Evolutionary conservation across 2,329 filamentous ascomycete species (phyloP).

Genomic region (Zymoseptoria passerinii): DNA sequence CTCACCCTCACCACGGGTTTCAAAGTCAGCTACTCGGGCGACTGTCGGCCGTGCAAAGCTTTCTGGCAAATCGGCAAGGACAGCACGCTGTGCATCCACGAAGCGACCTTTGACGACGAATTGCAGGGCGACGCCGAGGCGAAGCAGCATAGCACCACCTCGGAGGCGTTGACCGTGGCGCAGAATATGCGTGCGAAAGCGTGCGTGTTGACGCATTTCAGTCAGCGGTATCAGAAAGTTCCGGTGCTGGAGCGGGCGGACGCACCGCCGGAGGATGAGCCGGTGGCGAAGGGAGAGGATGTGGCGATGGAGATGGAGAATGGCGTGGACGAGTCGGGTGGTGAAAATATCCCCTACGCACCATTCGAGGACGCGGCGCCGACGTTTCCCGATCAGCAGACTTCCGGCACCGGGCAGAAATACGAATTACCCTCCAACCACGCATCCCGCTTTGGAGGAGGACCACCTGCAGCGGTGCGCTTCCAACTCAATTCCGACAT

Average conservation of each 20-base stretch:
- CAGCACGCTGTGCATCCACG: constrained; percentile 81
- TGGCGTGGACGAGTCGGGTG: constrained; percentile 13
- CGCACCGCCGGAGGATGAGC: constrained; percentile 23
- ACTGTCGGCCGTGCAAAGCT: constrained; percentile 67
- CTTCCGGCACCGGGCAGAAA: constrained; percentile 12
- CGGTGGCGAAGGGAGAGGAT: constrained; percentile 7
- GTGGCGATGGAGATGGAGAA: constrained; percentile 5
- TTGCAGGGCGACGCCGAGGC: constrained; percentile 66
- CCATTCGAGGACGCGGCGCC: constrained; percentile 18
- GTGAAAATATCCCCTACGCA: constrained; percentile 20
- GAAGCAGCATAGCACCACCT: constrained; percentile 86
- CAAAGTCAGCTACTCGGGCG: constrained; percentile 86
- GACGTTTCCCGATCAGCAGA: constrained; percentile 17
- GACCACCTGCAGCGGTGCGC: constrained; percentile 19
- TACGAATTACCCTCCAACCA: constrained; percentile 16
- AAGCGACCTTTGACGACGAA: constrained; percentile 92
- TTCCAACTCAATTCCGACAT: constrained; percentile 43
- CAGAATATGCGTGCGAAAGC: constrained; percentile 69
- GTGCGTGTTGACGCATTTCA: constrained; percentile 87
- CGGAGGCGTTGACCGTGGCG: constrained; percentile 73
- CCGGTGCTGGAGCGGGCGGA: constrained; percentile 43
- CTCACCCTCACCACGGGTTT: constrained; percentile 72
- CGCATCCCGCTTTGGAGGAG: neutral
- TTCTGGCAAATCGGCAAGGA: constrained; percentile 66
- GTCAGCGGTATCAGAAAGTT: constrained; percentile 80